Conservation (phyloP, 768 basidiomycete species). For the Hygrophorus russula region DNA sequence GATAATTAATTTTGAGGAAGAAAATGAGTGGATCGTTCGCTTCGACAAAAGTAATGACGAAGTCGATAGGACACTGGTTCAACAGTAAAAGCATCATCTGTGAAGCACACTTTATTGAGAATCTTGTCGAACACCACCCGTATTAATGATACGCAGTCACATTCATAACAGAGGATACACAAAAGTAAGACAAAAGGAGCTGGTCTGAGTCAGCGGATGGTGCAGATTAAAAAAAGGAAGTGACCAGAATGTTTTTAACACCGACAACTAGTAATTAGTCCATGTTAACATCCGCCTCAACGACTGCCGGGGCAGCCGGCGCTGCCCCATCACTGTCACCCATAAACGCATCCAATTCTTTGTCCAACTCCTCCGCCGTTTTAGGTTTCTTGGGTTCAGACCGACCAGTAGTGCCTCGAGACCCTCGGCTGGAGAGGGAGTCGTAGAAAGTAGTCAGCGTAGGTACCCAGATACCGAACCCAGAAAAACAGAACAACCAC, state of each 20-base stretch:
- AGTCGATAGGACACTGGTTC: conserved; percentile 7
- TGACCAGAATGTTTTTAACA: not conserved
- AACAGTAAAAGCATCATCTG: conserved; percentile 7
- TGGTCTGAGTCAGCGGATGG: no score
- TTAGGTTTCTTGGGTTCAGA: conserved; percentile 40
- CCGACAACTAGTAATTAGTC: conserved; percentile 13
- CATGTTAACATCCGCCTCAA: conserved; percentile 42
- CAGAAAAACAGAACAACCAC: conserved; percentile 10
- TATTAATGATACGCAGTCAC: no score
- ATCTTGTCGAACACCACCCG: conserved; percentile 5
- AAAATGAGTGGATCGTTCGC: conserved; percentile 7
- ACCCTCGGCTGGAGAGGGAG: conserved; percentile 13
- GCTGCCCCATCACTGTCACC: conserved; percentile 34
- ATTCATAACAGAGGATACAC: no score
- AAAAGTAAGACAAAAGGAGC: no score
- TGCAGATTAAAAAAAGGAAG: no score
- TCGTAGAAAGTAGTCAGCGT: not conserved
- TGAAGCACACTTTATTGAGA: conserved; percentile 2
- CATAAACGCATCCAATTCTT: conserved; percentile 84
- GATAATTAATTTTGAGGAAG: conserved; percentile 9
- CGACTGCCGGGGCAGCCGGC: conserved; percentile 2
- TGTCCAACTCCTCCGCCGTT: conserved; percentile 77
- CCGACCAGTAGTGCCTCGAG: conserved; percentile 12
- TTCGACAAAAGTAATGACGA: conserved; percentile 8
- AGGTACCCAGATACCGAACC: not conserved